phyloP scores from a whole-genome alignment of 148 eudicot genomes.

The Persicaria tinctoria region DNA sequence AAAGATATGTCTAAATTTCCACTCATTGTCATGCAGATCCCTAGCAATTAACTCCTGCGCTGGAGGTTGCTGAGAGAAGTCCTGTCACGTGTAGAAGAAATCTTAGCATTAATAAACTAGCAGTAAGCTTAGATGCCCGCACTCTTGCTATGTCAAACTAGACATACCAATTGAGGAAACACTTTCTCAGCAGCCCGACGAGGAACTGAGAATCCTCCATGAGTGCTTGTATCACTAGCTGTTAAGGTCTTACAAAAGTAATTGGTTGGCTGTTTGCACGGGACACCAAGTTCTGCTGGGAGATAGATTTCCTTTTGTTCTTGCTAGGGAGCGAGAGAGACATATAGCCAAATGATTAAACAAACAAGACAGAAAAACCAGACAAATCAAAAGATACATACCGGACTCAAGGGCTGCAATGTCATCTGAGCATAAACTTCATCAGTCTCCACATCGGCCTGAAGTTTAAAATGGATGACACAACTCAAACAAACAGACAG shows the following conservation, averaged over 20 bases:
- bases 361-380: not conserved
- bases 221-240: slow-evolving; percentile 77
- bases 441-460: slow-evolving; percentile 53
- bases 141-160: not conserved
- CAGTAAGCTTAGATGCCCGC: not conserved
- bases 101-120: slow-evolving; percentile 8
- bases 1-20: slow-evolving; percentile 74
- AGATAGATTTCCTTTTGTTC: slow-evolving; percentile 64
- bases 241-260: slow-evolving; percentile 71
- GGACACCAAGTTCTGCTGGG: slow-evolving; percentile 55
- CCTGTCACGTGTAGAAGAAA: slow-evolving; percentile 24
- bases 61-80: slow-evolving; percentile 64
- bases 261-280: slow-evolving; percentile 70
- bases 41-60: slow-evolving; percentile 59
- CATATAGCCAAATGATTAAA: not conserved
- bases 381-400: slow-evolving; percentile 17
- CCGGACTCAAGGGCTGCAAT: slow-evolving; percentile 64
- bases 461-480: slow-evolving; percentile 13
- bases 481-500: slow-evolving; percentile 1
- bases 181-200: slow-evolving; percentile 84
- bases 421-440: slow-evolving; percentile 64
- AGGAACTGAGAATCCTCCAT: slow-evolving; percentile 80
- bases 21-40: slow-evolving; percentile 71
- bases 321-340: slow-evolving; percentile 29
- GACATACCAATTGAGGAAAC: slow-evolving; percentile 64